A percentile compares a stretch with the other conserved stretches of the same genome.
These are phyloP conservation scores for Dacryopinax spathularia DNA, from an alignment of 768 basidiomycete species.

Conservation along the genomic window DNA sequence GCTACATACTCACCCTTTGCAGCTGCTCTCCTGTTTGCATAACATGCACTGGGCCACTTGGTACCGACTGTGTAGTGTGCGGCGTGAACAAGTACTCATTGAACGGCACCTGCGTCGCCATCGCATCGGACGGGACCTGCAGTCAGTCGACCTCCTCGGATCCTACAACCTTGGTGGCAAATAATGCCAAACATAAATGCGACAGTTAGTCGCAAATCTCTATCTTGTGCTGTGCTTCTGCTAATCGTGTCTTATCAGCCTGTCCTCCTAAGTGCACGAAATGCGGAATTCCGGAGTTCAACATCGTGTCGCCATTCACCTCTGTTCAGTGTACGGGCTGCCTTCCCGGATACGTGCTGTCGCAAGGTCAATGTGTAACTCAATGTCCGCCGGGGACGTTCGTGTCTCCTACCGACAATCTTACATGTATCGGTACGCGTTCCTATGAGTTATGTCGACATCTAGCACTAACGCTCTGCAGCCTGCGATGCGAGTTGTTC, in stretches of 20 bases:
- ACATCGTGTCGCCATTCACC: conserved; percentile 45
- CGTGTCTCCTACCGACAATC: conserved; percentile 51
- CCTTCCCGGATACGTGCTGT: conserved; percentile 60
- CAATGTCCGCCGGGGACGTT: conserved; percentile 64
- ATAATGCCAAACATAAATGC: conserved; percentile 71
- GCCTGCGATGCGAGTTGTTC: conserved; percentile 63
- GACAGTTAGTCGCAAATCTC: conserved; percentile 43
- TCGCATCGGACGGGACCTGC: conserved; percentile 58
- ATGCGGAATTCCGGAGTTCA: conserved; percentile 64
- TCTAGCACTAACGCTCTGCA: conserved; percentile 10
- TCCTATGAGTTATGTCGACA: neutral
- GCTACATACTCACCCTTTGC: neutral
- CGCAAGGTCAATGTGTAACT: conserved; percentile 50
- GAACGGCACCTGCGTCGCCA: conserved; percentile 55
- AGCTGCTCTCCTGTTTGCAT: conserved; percentile 50
- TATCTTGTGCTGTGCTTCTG: neutral
- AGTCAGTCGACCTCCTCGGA: conserved; percentile 26
- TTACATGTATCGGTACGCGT: conserved; percentile 56
- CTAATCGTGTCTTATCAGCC: conserved; percentile 31
- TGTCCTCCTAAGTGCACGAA: conserved; percentile 73
- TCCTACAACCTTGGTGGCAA: conserved; percentile 50
- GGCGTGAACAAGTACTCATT: conserved; percentile 44
- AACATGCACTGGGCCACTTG: conserved; percentile 54
- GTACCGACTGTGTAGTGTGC: conserved; percentile 60
- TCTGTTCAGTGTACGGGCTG: conserved; percentile 65